phyloP scores from a whole-genome alignment of 2,329 filamentous ascomycete species.

The Stagonosporopsis cucurbitacearum region DNA sequence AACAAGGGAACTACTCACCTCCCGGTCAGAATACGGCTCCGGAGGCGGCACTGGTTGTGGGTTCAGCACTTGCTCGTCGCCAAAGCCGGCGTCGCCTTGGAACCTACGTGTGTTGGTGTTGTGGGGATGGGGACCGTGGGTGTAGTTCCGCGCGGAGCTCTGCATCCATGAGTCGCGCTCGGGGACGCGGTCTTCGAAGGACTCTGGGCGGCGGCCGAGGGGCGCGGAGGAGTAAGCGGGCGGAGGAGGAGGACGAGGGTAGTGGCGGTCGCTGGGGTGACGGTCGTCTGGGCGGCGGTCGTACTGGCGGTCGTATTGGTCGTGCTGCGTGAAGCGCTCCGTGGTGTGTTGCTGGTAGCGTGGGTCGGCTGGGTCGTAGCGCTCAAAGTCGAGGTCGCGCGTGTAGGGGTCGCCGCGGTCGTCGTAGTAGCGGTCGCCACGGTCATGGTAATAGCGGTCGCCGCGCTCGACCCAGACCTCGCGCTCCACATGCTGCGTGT shows the following conservation, averaged over 20 bases:
- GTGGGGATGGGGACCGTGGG: conserved; percentile 39
- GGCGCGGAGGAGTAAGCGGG: no score
- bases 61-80: conserved; percentile 46
- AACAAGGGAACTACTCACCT: no score
- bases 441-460: conserved; percentile 31
- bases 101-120: conserved; percentile 40
- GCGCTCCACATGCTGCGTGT: no score
- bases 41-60: conserved; percentile 46
- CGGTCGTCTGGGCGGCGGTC: no score
- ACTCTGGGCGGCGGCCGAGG: conserved; percentile 41
- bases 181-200: conserved; percentile 46
- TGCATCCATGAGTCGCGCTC: conserved; percentile 46
- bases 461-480: conserved; percentile 39
- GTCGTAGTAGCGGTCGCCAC: conserved; percentile 31
- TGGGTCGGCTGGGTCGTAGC: conserved; percentile 29
- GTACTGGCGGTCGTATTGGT: conserved; percentile 28
- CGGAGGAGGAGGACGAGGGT: no score
- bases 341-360: conserved; percentile 37
- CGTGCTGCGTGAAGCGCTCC: conserved; percentile 27
- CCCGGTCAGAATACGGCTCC: conserved; percentile 37
- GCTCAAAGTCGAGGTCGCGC: conserved; percentile 30
- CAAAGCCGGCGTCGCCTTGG: conserved; percentile 46
- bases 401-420: conserved; percentile 32
- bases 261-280: conserved; percentile 23
- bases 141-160: conserved; percentile 22